Evolutionary conservation across 2,329 filamentous ascomycete species (phyloP), one percentile per base, ranked within the genome.

Genomic region (Fusarium nisikadoi): DNA sequence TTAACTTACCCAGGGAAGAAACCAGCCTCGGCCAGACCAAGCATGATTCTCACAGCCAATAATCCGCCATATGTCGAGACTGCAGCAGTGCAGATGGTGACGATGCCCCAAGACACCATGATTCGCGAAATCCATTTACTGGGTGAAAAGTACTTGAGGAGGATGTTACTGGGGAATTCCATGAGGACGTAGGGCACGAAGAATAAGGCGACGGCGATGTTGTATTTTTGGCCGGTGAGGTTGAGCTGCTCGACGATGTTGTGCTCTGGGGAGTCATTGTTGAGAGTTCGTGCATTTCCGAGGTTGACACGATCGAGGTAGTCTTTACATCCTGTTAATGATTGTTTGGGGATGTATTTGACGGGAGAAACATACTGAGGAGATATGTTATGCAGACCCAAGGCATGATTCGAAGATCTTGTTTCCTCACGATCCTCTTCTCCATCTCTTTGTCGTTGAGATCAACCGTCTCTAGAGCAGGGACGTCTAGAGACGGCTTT

Each of bases 11-110:
- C 86, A 1, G 87, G 87, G 65, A 87, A 86, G 50, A 88, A 84
- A 9, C 86, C 86, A 41, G 83, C 84, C 67, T 89, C 87, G 17
- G 84, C 81, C 20, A 88, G 75, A 23, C 87, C 87, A 7, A 89
- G 79, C 49, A 87, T 82, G 72, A 88, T 84, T 29, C 87, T 80
- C 19, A 83, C 84, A 29, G 81, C 80, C 16, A 88, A 75, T 47
- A 87, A 81, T 2, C 85, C 86, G 2, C 80, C 78, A 65, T 86
- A 87, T 36, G 82, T 87, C 13, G 83, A 78, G 5, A 84, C 81
- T 20, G 85, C 80, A 38, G 85, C 87, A 27, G 85, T 80, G 47
- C 85, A 80, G 20, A 86, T 83, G n/a, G 85, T 84, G 55, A 87
- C 81, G 33, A 87, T 79, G 6, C 86, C 86, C 82, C 86, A 88